Evolutionary conservation across 805 yeast genomes (phyloP), one percentile per base, ranked within the genome.

Genomic region (Wickerhamomyces ciferrii): DNA sequence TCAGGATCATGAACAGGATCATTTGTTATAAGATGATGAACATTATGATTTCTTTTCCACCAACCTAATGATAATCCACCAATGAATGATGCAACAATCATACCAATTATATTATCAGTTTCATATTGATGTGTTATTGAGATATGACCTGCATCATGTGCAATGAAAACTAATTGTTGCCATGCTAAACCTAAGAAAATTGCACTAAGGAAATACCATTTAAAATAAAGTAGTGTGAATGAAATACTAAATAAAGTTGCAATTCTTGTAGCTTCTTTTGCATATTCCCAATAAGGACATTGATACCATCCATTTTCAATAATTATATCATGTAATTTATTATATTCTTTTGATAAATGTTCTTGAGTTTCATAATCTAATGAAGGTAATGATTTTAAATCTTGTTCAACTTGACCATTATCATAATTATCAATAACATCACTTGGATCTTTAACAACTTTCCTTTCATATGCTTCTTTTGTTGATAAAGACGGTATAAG

Each of bases 1-100:
- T 89, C 97, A 0, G 97, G 97, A 58, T 89, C 97, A 60, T 90
- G 96, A 2, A 85, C 84, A 0, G 97, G 96, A 60, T 89, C 96
- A 63, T 89, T 89, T n/a, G 96, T 86, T 45, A 89, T 75, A 43
- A 89, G 67, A 62, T 89, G 97, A 65, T 89, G 97, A n/a, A 89
- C 95, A 61, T 89, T 89, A 66, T 89, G 97, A 64, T 87, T 89
- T 44, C 91, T 73, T 56, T 89, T 90, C 97, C 97, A 89, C 97
- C 97, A 89, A 2, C 96, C 96, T 19, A 88, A 60, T 41, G 96
- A 86, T 38, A 89, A 71, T 0, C 97, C 97, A n/a, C 97, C 97
- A 43, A 81, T 65, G 70, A 75, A 89, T 51, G 87, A 80, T 1
- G 96, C 95, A 43, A 89, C 70, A 2, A 79, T 43, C 63, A 83